A percentile compares a stretch with the other conserved stretches of the same genome.
Conservation (phyloP, 2,329 filamentous ascomycete species). For the Camillea tinctor region DNA sequence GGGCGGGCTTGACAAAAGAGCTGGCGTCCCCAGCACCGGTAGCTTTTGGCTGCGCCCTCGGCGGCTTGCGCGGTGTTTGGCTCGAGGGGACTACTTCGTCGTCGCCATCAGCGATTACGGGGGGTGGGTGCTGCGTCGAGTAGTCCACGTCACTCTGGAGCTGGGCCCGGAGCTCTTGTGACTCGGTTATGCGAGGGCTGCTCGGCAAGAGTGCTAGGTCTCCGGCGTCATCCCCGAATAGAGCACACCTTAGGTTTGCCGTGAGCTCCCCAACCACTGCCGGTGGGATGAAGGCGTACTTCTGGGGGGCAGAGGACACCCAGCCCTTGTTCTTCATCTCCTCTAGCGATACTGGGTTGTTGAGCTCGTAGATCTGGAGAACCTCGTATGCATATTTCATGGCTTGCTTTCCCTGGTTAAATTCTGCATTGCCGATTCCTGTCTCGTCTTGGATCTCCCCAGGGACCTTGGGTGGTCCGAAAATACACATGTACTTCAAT, state of each 20-base stretch:
- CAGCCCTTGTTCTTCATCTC: slow-evolving; percentile 56
- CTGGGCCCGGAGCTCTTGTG: slow-evolving; percentile 53
- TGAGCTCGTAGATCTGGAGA: slow-evolving; percentile 59
- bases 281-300: slow-evolving; percentile 54
- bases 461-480: slow-evolving; percentile 46
- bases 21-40: background rate
- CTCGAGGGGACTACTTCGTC: slow-evolving; percentile 34
- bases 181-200: slow-evolving; percentile 37
- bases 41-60: slow-evolving; percentile 7
- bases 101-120: slow-evolving; percentile 8
- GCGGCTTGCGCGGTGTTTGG: slow-evolving; percentile 23
- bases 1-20: slow-evolving; percentile 20
- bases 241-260: slow-evolving; percentile 54
- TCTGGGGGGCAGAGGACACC: slow-evolving; percentile 48
- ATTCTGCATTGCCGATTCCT: slow-evolving; percentile 52
- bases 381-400: slow-evolving; percentile 52
- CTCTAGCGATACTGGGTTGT: slow-evolving; percentile 53
- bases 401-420: slow-evolving; percentile 41
- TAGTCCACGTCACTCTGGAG: slow-evolving; percentile 45
- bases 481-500: slow-evolving; percentile 58
- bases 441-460: slow-evolving; percentile 45
- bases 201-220: slow-evolving; percentile 17
- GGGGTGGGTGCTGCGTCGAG: slow-evolving; percentile 36
- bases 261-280: slow-evolving; percentile 57
- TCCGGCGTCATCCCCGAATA: slow-evolving; percentile 39